A percentile compares a stretch with the other conserved stretches of the same genome.
These are phyloP conservation scores for Allomyces javanicus DNA, from an alignment of 192 early-diverging fungal species.

Conservation along the genomic window DNA sequence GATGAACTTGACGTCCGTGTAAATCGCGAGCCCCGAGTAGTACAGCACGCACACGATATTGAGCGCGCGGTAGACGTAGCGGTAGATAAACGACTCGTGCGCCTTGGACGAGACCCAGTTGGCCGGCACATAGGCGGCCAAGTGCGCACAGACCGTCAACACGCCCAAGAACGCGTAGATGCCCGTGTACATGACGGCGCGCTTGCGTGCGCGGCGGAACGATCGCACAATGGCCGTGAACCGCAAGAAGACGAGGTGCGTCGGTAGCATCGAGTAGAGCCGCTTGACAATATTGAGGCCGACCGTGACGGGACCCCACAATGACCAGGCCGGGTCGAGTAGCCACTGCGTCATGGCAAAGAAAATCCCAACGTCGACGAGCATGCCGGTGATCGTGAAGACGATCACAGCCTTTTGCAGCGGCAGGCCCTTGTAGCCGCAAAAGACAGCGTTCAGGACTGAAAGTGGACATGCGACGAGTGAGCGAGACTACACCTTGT, in stretches of 20 bases:
- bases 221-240: not conserved
- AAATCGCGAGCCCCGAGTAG: not conserved
- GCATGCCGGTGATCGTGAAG: no score
- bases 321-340: not conserved
- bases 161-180: not conserved
- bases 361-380: no score
- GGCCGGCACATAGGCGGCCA: not conserved
- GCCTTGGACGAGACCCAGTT: not conserved
- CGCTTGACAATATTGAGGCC: not conserved
- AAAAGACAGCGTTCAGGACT: no score
- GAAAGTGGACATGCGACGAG: no score
- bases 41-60: not conserved
- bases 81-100: not conserved
- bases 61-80: not conserved
- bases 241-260: not conserved
- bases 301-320: not conserved
- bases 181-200: not conserved
- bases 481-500: no score
- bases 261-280: not conserved
- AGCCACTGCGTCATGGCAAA: no score
- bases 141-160: not conserved
- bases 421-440: no score
- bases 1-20: not conserved
- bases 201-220: not conserved
- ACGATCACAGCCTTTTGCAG: no score